Base-by-base conservation (phyloP, 345 rosid species). In the Eucalyptus albens region DNA sequence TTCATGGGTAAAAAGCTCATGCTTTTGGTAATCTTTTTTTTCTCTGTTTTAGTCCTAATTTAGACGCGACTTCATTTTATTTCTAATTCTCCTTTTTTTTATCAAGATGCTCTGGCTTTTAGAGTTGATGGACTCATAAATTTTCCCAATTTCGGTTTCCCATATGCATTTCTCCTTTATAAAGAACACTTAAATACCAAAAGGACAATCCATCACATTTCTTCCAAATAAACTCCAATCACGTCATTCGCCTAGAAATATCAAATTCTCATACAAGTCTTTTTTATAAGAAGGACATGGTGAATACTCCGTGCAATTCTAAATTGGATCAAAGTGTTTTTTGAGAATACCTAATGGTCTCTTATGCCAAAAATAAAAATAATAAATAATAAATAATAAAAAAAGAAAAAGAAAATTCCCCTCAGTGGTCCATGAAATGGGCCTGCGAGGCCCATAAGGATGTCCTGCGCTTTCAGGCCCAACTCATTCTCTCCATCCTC, bases 271-370 rank as follows among this genome's bases (percentile, higher is more conserved):
- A n/a, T n/a, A 6, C 21, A 65, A n/a, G 21, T n/a, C 4, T n/a
- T 65, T 33, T n/a, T 42, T 42, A 42, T 15, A 65, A n/a, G 6
- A n/a, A 65, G 2, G 37, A n/a, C 22, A 67, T 0, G 4, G 77
- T 40, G 3, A 17, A 2, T 67, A 2, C 77, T 15, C 77, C 40
- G 77, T 0, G 11, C 77, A 67, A n/a, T 15, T 15, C 11, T 1
- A 33, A 67, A 31, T 51, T 51, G 21, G 4, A n/a, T n/a, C 31
- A n/a, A 4, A 37, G 31, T 3, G 6, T 8, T 15, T 8, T 15
- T n/a, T 0, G 4, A 31, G 12, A 67, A 67, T 9, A 53, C 26
- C 59, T 53, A 2, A 11, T 56, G 0, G 31, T 62, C 16, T 62
- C 33, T 62, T 14, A 13, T 62, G 15, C 7, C 0, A 0, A 16